A percentile compares a stretch with the other conserved stretches of the same genome.
phyloP scores from a whole-genome alignment of 139 green algal species.

The Coelastrella sp. region DNA sequence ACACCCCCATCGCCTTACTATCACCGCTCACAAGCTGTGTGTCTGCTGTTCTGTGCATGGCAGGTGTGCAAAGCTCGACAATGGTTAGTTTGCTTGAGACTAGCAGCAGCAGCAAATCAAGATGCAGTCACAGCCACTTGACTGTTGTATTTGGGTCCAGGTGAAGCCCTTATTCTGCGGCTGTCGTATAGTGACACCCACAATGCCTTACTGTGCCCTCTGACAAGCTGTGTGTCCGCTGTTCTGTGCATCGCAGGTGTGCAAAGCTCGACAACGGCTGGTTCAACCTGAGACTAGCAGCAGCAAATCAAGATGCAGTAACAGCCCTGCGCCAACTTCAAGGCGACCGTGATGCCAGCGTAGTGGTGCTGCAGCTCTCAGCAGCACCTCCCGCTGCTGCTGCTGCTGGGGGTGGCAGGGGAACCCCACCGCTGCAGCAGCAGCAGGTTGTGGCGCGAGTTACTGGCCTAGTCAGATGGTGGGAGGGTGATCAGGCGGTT shows the following conservation, averaged over 20 bases:
- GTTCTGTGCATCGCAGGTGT: background rate
- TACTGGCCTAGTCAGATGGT: conserved; percentile 30
- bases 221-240: no score
- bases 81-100: no score
- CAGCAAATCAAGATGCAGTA: background rate
- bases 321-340: conserved; percentile 4
- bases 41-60: no score
- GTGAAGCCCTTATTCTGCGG: no score
- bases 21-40: no score
- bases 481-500: conserved; percentile 18
- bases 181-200: no score
- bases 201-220: no score
- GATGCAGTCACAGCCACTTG: no score
- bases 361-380: background rate
- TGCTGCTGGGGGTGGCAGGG: conserved; percentile 36
- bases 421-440: conserved; percentile 3
- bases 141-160: no score
- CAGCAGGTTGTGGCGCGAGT: background rate
- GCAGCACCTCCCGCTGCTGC: conserved; percentile 14
- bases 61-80: no score
- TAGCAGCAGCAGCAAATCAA: no score
- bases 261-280: background rate
- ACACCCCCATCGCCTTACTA: no score
- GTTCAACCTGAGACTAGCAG: conserved; percentile 9
- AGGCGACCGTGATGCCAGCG: background rate